phyloP scores from a whole-genome alignment of 805 yeast genomes.

The Teunomyces kruisii region DNA sequence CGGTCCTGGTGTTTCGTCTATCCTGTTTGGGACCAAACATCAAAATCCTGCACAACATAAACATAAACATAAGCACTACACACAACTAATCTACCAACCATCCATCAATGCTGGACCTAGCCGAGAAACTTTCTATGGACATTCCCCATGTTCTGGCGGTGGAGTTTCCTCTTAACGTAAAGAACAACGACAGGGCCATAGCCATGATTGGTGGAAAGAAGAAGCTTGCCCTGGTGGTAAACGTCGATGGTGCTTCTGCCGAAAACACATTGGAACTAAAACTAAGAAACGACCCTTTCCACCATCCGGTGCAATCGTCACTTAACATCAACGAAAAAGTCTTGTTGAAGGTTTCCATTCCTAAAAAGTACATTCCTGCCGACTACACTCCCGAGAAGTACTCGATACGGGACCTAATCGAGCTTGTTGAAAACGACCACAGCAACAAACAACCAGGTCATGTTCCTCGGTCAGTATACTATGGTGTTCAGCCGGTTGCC shows the following conservation, averaged over 20 bases:
- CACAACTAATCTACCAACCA: neutral
- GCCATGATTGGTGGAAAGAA: conserved; percentile 65
- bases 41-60: no score
- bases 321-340: conserved; percentile 55
- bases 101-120: conserved; percentile 23
- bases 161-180: conserved; percentile 75
- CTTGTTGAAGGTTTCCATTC: conserved; percentile 57
- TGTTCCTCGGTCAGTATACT: conserved; percentile 17
- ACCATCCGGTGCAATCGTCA: conserved; percentile 65
- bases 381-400: conserved; percentile 35
- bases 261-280: conserved; percentile 42
- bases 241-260: conserved; percentile 27
- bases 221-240: conserved; percentile 42
- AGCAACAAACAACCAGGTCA: neutral
- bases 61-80: neutral
- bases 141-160: conserved; percentile 72
- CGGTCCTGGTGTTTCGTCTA: conserved; percentile 1
- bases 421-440: neutral
- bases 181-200: conserved; percentile 61
- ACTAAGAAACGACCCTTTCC: conserved; percentile 42
- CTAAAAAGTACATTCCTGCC: conserved; percentile 49
- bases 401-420: conserved; percentile 36
- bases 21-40: no score
- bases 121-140: conserved; percentile 62
- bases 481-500: conserved; percentile 59